phyloP scores from a whole-genome alignment of 495 filamentous ascomycete genomes.

The Neurospora tetrasperma region DNA sequence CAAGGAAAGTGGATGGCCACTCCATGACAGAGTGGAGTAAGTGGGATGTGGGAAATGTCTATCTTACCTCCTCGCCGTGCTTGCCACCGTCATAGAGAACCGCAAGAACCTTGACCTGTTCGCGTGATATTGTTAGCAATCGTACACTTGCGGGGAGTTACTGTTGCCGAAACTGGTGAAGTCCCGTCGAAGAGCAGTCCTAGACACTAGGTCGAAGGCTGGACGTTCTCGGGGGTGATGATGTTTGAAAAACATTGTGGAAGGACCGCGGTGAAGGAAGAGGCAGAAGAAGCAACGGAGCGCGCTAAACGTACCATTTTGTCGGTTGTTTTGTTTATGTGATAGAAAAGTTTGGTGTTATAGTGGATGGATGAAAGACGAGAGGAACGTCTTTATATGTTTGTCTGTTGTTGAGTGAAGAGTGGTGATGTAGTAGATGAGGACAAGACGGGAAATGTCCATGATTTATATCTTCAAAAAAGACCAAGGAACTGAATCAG shows the following conservation, averaged over 20 bases:
- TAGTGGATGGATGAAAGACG: neutral
- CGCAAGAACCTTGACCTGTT: constrained; percentile 48
- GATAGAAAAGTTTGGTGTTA: neutral
- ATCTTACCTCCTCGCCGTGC: constrained; percentile 41
- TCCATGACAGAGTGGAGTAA: neutral
- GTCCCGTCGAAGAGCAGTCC: neutral
- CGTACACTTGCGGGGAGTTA: constrained; percentile 12
- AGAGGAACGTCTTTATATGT: neutral
- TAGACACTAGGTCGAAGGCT: neutral
- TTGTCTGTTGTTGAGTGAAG: neutral
- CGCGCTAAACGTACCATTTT: constrained; percentile 45
- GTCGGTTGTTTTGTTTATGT: constrained; percentile 16
- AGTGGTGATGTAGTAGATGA: neutral
- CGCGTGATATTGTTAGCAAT: constrained; percentile 36
- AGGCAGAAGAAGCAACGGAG: constrained; percentile 22
- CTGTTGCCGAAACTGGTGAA: constrained; percentile 5
- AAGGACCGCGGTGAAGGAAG: constrained; percentile 19
- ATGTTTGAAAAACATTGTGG: neutral
- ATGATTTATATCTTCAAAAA: neutral
- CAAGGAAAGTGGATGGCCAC: neutral
- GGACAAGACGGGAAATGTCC: neutral
- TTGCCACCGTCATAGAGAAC: constrained; percentile 47
- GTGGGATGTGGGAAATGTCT: constrained; percentile 1
- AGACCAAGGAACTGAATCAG: neutral
- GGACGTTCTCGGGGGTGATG: neutral